A percentile compares a stretch with the other conserved stretches of the same genome.
phyloP scores from a whole-genome alignment of 495 filamentous ascomycete species.

The Xylaria curta region DNA sequence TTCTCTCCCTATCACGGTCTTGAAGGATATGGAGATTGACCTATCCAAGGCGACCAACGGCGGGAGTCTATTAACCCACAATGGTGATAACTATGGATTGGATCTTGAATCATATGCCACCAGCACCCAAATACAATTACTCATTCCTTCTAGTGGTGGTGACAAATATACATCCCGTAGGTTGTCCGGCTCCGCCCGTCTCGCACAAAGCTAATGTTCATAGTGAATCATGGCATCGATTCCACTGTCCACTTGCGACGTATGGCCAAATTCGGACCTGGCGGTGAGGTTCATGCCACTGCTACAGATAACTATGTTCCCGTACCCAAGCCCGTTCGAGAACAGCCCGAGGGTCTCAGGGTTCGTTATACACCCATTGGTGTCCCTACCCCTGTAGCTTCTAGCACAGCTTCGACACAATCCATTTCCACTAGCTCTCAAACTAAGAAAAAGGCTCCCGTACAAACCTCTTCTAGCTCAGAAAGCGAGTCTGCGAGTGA shows the following conservation, averaged over 20 bases:
- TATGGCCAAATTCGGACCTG: conserved; percentile 47
- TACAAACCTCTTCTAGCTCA: conserved; percentile 28
- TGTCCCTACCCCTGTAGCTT: conserved; percentile 33
- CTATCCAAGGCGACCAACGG: conserved; percentile 45
- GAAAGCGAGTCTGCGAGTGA: conserved; percentile 37
- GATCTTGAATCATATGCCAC: conserved; percentile 44
- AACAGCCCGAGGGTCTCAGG: conserved; percentile 54
- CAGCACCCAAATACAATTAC: conserved; percentile 49
- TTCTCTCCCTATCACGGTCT: conserved; percentile 54
- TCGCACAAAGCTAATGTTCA: conserved; percentile 20
- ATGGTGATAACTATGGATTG: conserved; percentile 49
- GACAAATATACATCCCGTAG: conserved; percentile 50
- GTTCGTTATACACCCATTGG: conserved; percentile 53
- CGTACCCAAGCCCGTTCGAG: conserved; percentile 41
- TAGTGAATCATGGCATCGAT: conserved; percentile 49
- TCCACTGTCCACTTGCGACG: conserved; percentile 52
- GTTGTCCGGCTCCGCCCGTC: conserved; percentile 17
- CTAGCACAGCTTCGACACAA: conserved; percentile 9
- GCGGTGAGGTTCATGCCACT: conserved; percentile 33
- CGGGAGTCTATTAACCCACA: conserved; percentile 45
- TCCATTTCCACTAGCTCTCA: conserved; percentile 8
- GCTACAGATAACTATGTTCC: conserved; percentile 34
- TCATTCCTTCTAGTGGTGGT: conserved; percentile 50
- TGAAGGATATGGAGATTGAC: conserved; percentile 54
- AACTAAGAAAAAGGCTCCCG: not conserved